These are phyloP conservation scores for Cantharellus cinnabarinus DNA, from an alignment of 768 basidiomycete species.

Conservation along the genomic window DNA sequence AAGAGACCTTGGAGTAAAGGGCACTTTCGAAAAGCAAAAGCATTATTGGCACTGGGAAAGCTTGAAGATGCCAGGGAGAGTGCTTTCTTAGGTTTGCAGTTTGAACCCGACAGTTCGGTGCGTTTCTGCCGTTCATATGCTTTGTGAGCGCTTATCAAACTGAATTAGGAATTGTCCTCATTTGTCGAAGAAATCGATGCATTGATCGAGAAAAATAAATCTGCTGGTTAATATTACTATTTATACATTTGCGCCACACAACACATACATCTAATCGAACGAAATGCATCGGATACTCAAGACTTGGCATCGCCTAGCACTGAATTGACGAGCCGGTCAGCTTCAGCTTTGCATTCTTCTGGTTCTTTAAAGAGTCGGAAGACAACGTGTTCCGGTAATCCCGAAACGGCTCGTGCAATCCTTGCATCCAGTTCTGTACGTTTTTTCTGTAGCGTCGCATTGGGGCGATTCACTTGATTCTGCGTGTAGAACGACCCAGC, in stretches of 20 bases:
- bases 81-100: slow-evolving; percentile 62
- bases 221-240: background rate
- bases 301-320: no score
- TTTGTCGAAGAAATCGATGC: slow-evolving; percentile 8
- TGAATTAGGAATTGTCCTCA: slow-evolving; percentile 5
- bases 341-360: slow-evolving; percentile 30
- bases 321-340: background rate
- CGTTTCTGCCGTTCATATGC: background rate
- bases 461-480: no score
- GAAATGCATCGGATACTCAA: no score
- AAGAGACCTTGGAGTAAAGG: slow-evolving; percentile 88
- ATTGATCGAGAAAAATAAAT: slow-evolving; percentile 2
- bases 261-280: no score
- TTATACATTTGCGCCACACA: background rate
- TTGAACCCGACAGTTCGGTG: slow-evolving; percentile 51
- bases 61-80: slow-evolving; percentile 65
- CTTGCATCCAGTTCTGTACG: slow-evolving; percentile 22
- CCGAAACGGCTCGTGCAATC: slow-evolving; percentile 37
- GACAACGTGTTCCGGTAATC: slow-evolving; percentile 34
- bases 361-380: slow-evolving; percentile 51
- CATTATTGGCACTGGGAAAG: slow-evolving; percentile 50
- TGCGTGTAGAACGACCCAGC: no score
- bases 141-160: background rate
- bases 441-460: background rate
- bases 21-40: slow-evolving; percentile 85